These are phyloP conservation scores for Myrmaecium sp. DNA, from an alignment of 2,329 filamentous ascomycete genomes.

Conservation along the genomic window DNA sequence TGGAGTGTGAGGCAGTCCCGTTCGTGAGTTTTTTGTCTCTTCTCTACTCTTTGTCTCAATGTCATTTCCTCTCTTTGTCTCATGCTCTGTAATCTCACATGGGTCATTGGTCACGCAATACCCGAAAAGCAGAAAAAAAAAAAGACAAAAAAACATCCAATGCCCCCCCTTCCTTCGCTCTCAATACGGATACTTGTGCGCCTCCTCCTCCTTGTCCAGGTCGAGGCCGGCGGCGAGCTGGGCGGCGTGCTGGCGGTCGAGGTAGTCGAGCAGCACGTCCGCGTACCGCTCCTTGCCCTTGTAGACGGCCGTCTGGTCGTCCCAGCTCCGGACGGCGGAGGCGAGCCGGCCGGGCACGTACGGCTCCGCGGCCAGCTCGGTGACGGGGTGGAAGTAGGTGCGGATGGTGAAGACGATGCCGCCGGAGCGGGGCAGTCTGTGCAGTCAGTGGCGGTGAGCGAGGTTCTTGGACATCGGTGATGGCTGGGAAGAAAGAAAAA, in stretches of 20 bases:
- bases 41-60: no score
- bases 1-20: no score
- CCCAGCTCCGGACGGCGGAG: slow-evolving; percentile 67
- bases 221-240: slow-evolving; percentile 54
- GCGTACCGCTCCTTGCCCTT: slow-evolving; percentile 63
- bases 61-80: no score
- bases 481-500: not conserved
- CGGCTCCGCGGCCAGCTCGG: slow-evolving; percentile 49
- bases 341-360: slow-evolving; percentile 66
- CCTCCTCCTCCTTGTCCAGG: slow-evolving; percentile 41
- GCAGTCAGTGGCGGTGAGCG: not conserved
- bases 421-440: slow-evolving; percentile 26
- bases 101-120: no score
- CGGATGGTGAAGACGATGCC: slow-evolving; percentile 55
- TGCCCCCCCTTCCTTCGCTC: no score
- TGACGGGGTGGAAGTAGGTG: slow-evolving; percentile 62
- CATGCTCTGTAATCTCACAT: no score
- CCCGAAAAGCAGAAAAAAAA: no score
- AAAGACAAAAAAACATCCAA: no score
- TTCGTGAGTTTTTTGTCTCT: no score
- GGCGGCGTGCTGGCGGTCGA: slow-evolving; percentile 57
- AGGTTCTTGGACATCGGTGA: slow-evolving; percentile 16
- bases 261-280: slow-evolving; percentile 56
- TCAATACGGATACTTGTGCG: slow-evolving; percentile 43
- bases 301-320: slow-evolving; percentile 56